Base-by-base conservation (phyloP, 192 early-diverging fungal species). In the Rhizophagus clarus region DNA sequence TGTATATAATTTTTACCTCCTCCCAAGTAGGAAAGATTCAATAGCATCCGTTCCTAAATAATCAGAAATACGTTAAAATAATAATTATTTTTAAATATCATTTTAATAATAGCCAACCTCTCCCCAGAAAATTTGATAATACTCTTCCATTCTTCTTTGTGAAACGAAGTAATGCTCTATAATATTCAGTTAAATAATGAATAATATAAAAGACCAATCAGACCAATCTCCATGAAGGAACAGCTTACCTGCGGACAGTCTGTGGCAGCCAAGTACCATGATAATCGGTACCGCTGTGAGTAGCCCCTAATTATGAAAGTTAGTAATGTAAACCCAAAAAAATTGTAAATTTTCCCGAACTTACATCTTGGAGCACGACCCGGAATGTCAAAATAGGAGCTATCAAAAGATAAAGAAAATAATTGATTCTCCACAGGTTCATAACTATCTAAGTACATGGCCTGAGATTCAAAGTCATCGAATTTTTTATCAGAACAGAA, bases 231-330 rank as follows among this genome's bases (percentile, higher is more conserved):
- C 2, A 12, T 45, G 10, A 45, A 45, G 42, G 1, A 9, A 14
- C 1, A 22, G 4, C 49, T 70, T 82, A 89, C 88, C 88, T 86
- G 56, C 96, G 86, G 24, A 95, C 94, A 22, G 95, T 92, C 80
- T 97, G 96, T 29, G 96, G 96, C 24, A 97, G 88, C 96, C 96
- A 97, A 5, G 96, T 96, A 63, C 95, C 96, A 79, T 96, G 96
- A 77, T 97, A 97, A 82, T 97, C 96, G 15, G 92, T 91, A n/a
- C 95, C 96, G 31, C 93, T 94, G 85, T 96, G 94, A n/a, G 94
- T 91, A 3, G 90, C 94, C 94, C 85, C 85, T 86, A 74, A 47
- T 31, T 20, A 10, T 14, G 26, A 74, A 61, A 20, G 1, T 70
- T n/a, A n/a, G 4, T 6, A 70, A n/a, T 42, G 10, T 6, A 42